Percentiles rank a stretch among this genome's conserved stretches.
Conservation (phyloP, 495 filamentous ascomycete genomes). For the Mytilinidion resinicola region DNA sequence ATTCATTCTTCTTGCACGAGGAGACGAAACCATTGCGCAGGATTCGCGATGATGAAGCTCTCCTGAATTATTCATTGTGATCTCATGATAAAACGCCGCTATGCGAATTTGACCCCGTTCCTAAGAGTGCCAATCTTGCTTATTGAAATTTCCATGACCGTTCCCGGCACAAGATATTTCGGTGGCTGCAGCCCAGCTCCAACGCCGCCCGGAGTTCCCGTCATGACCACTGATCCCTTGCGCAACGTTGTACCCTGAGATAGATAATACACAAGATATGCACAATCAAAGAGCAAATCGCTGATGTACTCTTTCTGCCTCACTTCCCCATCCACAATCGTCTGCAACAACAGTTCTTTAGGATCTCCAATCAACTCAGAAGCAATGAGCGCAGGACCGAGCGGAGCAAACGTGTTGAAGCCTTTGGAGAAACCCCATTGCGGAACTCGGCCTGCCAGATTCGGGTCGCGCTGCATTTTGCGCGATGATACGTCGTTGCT, state of each 20-base stretch:
- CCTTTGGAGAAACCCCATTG: conserved; percentile 37
- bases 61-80: no score
- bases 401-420: conserved; percentile 36
- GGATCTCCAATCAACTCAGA: conserved; percentile 31
- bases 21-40: no score
- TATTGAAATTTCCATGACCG: conserved; percentile 55
- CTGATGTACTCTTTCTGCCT: conserved; percentile 35
- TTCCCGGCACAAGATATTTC: conserved; percentile 45
- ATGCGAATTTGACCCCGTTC: conserved; percentile 33
- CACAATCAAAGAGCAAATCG: conserved; percentile 40
- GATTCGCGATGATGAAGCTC: no score
- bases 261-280: conserved; percentile 31
- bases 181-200: conserved; percentile 2
- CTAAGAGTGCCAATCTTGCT: conserved; percentile 37
- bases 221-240: conserved; percentile 34
- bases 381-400: conserved; percentile 38
- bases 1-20: no score
- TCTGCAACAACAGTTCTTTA: conserved; percentile 31
- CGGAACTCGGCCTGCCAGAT: conserved; percentile 33
- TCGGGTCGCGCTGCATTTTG: conserved; percentile 42
- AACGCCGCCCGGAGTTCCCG: conserved; percentile 28
- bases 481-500: conserved; percentile 48
- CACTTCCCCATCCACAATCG: conserved; percentile 39
- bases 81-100: no score
- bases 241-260: conserved; percentile 32